A percentile compares a stretch with the other conserved stretches of the same genome.
These are phyloP conservation scores for Chlorella sp. DNA, from an alignment of 139 green algal genomes.

Conservation along the genomic window DNA sequence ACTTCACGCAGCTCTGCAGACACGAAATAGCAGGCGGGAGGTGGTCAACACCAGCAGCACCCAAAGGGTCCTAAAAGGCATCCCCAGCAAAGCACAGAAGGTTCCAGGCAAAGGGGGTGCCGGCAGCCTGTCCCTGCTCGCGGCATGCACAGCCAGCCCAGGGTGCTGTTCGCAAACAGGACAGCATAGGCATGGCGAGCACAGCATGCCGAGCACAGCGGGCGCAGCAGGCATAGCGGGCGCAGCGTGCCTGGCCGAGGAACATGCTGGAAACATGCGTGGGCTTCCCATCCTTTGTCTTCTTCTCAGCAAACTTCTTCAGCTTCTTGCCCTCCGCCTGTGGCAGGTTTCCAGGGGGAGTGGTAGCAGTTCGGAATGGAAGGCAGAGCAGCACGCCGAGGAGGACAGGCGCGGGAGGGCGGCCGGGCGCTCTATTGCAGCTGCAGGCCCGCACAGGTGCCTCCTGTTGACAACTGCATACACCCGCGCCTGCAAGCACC, in stretches of 20 bases:
- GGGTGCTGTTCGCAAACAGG: no score
- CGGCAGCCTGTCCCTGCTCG: no score
- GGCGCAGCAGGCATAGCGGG: background rate
- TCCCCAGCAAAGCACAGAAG: background rate
- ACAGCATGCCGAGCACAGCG: background rate
- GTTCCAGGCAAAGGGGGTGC: background rate
- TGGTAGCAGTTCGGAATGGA: no score
- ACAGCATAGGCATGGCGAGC: background rate
- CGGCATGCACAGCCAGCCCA: no score
- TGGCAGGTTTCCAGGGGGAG: background rate
- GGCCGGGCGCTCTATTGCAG: no score
- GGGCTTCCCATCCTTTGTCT: slow-evolving; percentile 8
- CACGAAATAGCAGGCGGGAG: no score
- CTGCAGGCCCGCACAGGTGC: no score
- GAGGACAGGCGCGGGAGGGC: background rate
- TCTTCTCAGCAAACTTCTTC: slow-evolving; percentile 35
- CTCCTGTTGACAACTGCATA: no score
- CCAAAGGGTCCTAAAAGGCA: background rate
- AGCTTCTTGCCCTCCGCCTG: slow-evolving; percentile 36
- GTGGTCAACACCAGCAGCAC: background rate
- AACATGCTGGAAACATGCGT: slow-evolving; percentile 37
- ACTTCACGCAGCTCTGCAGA: slow-evolving; percentile 35
- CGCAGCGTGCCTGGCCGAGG: slow-evolving; percentile 10
- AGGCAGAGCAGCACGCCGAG: no score
- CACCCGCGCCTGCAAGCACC: no score